A percentile compares a stretch with the other conserved stretches of the same genome.
These are phyloP conservation scores for Boletus bicolor DNA, from an alignment of 768 basidiomycete genomes.

Conservation along the genomic window DNA sequence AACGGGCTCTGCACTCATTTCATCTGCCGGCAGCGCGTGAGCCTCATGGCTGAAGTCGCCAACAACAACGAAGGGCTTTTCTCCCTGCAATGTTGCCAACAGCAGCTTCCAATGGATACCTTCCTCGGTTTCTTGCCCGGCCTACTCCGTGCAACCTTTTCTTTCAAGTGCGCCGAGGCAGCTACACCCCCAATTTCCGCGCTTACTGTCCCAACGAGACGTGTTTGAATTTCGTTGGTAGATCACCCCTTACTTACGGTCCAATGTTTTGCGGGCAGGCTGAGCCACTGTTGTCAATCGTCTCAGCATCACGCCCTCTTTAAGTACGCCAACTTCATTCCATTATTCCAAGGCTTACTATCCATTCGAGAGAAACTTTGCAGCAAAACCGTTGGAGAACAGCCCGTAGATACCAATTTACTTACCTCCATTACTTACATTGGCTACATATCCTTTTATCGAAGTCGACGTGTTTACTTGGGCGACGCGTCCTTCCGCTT, in stretches of 20 bases:
- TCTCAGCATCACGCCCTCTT: no score
- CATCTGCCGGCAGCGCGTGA: conserved; percentile 46
- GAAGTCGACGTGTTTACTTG: no score
- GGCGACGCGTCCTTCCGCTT: no score
- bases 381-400: no score
- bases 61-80: conserved; percentile 48
- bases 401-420: no score
- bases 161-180: conserved; percentile 46
- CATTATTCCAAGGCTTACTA: no score
- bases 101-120: conserved; percentile 31
- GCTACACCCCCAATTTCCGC: conserved; percentile 40
- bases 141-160: conserved; percentile 32
- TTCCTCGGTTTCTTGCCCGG: conserved; percentile 33
- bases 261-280: no score
- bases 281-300: no score
- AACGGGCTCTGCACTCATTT: conserved; percentile 43
- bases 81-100: conserved; percentile 50
- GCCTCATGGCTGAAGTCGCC: conserved; percentile 40
- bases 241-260: conserved; percentile 14
- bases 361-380: no score
- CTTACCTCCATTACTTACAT: no score
- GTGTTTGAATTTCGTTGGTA: conserved; percentile 54
- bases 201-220: conserved; percentile 46
- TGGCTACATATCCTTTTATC: no score
- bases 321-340: no score